Conservation (phyloP, 495 filamentous ascomycete species). For the Neurospora sublineolata region DNA sequence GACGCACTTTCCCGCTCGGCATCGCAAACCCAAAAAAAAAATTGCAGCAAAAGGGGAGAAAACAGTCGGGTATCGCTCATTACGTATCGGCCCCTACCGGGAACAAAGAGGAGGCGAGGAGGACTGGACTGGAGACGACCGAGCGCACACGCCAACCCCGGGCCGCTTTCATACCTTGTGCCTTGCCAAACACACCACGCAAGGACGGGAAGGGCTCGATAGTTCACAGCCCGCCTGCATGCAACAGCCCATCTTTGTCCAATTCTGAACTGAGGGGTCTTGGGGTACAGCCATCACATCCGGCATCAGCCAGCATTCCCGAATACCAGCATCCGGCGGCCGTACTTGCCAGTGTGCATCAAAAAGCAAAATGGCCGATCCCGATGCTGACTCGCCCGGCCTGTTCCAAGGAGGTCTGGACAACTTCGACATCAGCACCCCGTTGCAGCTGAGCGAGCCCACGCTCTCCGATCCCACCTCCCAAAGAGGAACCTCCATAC, state of each 20-base stretch:
- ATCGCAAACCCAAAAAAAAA: not conserved
- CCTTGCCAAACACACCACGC: not conserved
- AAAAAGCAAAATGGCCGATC: slow-evolving; percentile 15
- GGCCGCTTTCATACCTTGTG: not conserved
- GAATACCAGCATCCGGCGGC: not conserved
- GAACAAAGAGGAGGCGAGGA: not conserved
- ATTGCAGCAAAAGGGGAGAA: not conserved
- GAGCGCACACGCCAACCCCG: not conserved
- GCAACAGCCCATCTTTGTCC: slow-evolving; percentile 17
- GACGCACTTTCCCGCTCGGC: not conserved
- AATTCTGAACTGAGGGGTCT: not conserved
- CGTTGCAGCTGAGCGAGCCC: slow-evolving; percentile 2
- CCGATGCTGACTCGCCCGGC: slow-evolving; percentile 15
- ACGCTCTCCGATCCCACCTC: slow-evolving; percentile 8
- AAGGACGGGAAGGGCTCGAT: not conserved
- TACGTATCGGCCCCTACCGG: not conserved
- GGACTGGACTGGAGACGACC: not conserved
- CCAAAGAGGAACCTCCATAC: not conserved
- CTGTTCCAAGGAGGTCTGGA: slow-evolving; percentile 17
- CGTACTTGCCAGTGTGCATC: not conserved
- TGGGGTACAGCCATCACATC: not conserved
- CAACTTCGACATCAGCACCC: slow-evolving; percentile 7
- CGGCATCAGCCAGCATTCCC: not conserved
- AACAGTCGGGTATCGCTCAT: not conserved
- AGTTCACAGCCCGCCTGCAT: slow-evolving; percentile 11